Evolutionary conservation across 306 rosid genomes (phyloP), one percentile per base, ranked within the genome.

Genomic region (Hippophae gyantsensis): DNA sequence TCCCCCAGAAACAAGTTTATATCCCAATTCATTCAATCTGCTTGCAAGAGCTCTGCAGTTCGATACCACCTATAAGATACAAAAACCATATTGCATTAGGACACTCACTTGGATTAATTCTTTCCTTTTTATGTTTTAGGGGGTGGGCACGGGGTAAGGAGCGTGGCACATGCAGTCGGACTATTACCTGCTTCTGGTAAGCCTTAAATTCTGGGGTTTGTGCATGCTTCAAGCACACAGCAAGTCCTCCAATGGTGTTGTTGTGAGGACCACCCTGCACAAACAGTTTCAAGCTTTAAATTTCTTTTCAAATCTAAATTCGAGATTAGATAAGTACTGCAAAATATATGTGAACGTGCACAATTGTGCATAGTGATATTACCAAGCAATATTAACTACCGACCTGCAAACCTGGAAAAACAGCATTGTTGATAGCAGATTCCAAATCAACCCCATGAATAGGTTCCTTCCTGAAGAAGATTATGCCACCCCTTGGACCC

Each of bases 401-500:
- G 50, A 88, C 97, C 95, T 93, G 99, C 57, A 93, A 78, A 68
- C 99, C 96, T 0, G 97, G 95, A 50, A 88, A 88, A 71, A 93
- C 97, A 9, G 97, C 93, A 67, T 88, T 93, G 81, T 93, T 88
- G 42, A 93, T 86, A 65, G 95, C 88, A 63, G 94, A 54, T 78
- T 88, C 95, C 56, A 93, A 74, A 55, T 86, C 95, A 48, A 88
- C 76, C 41, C 89, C 97, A 23, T 70, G 84, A 72, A 93, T 76
- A 1, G 85, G 9, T 57, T 88, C 95, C 76, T 93, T 93, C 81
- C 66, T 86, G 85, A 84, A 93, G 87, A 93, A 93, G 65, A 93
- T 93, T 96, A 93, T 93, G 42, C 97, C 97, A 50, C 97, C 97
- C 75, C 97, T 77, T 14, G 99, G 99, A 50, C 99, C 99, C 72